Base-by-base conservation (phyloP, 371 early-diverging fungal species). In the Funneliformis caledonium region DNA sequence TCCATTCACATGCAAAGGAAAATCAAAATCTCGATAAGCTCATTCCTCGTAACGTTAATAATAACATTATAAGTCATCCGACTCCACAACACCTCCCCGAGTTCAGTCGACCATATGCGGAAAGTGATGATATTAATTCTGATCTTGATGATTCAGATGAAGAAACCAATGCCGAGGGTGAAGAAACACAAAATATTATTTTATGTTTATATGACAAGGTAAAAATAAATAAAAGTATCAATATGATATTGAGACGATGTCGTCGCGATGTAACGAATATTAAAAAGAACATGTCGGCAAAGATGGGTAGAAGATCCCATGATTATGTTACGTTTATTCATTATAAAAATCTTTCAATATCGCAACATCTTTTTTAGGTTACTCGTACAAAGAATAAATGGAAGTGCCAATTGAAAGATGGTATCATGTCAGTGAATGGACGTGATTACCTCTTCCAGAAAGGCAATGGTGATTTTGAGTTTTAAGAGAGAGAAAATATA, bases 321-420 rank as follows among this genome's bases (percentile, higher is more conserved):
- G 56, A 47, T 43, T 61, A 47, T 43, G 37, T 37, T 37, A 37
- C 37, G 3, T 37, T 37, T 37, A 37, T 37, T 37, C 37, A 2
- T 37, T 37, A 3, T 37, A 80, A 62, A 65, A 22, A 37, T 72
- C n/a, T 37, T 50, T 83, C n/a, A 64, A 31, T 37, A 31, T 33
- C 60, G 14, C 19, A 48, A 31, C 22, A 19, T 61, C 2, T 72
- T 33, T 50, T 16, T 19, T 64, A 88, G 89, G 95, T 97, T 45
- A 92, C 93, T 22, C 92, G 98, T 80, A 96, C 96, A 81, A 98
- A 97, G 87, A 98, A 97, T 90, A 96, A 96, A 88, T 98, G 98
- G 98, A 96, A 97, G 90, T 97, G 97, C 84, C 92, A 94, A 10
- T 88, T 98, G 65, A 94, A 94, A 85, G 99, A 98, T 83, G 99